Evolutionary conservation across 2,329 filamentous ascomycete genomes (phyloP).

Genomic region (Pyricularia sp.): DNA sequence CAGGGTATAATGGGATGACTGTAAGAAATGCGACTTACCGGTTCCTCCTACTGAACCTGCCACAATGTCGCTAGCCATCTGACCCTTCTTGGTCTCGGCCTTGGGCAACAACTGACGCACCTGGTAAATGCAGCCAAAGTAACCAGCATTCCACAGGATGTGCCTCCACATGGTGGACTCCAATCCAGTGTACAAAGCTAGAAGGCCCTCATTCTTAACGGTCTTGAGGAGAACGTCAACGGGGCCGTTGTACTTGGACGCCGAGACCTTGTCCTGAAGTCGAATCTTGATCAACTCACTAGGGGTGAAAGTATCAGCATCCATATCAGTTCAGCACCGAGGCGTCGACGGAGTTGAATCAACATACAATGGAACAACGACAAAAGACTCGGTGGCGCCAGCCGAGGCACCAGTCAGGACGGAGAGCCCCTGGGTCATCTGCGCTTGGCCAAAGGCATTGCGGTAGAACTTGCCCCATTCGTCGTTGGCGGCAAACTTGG

Average conservation of each 20-base stretch:
- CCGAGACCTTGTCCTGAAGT: constrained; percentile 89
- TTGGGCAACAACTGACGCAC: constrained; percentile 76
- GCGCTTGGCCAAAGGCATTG: constrained; percentile 68
- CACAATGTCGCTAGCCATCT: constrained; percentile 81
- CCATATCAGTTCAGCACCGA: background rate
- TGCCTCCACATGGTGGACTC: constrained; percentile 97
- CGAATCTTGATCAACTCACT: constrained; percentile 93
- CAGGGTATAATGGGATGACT: background rate
- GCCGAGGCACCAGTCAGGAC: constrained; percentile 90
- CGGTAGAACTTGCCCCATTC: constrained; percentile 96
- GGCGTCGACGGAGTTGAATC: background rate
- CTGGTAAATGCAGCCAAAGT: constrained; percentile 99
- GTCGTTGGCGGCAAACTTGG: constrained; percentile 98
- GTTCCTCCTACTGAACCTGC: constrained; percentile 46
- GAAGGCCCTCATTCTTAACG: constrained; percentile 34
- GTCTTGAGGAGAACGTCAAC: constrained; percentile 71
- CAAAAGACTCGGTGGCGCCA: constrained; percentile 90
- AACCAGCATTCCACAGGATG: constrained; percentile 78
- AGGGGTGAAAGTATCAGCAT: background rate
- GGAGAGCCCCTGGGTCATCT: constrained; percentile 89
- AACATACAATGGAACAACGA: constrained; percentile 69
- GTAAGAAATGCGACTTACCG: constrained; percentile 8
- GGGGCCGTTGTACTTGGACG: constrained; percentile 78
- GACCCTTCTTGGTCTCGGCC: constrained; percentile 67
- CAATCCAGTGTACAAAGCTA: constrained; percentile 92